Conservation (phyloP, 208 protist species). For the Acanthamoeba royreba region DNA sequence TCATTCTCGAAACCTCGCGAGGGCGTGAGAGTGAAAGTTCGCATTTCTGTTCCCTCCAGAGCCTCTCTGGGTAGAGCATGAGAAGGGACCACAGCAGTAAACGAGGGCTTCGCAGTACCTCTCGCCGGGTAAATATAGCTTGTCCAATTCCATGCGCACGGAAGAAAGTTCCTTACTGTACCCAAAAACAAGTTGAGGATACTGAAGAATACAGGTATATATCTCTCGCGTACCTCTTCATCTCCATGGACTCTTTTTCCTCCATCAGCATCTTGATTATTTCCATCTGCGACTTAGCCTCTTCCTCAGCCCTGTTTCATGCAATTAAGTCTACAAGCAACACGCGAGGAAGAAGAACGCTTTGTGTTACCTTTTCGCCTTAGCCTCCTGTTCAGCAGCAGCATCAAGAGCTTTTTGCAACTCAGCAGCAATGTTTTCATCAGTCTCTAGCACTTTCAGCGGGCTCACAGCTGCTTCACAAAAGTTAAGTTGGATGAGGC, state of each 20-base stretch:
- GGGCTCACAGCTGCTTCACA: neutral
- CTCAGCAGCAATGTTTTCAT: neutral
- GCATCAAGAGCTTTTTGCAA: slow-evolving; percentile 8
- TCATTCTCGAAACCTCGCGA: neutral
- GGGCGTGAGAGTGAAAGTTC: neutral
- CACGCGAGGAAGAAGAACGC: neutral
- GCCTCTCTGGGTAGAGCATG: neutral
- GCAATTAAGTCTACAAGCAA: neutral
- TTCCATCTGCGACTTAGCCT: slow-evolving; percentile 2
- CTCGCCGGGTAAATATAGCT: slow-evolving; percentile 24
- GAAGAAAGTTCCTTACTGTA: neutral
- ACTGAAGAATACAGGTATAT: neutral
- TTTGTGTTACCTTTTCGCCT: neutral
- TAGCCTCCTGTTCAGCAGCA: neutral
- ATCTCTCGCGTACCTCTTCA: neutral
- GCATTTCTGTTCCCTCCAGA: neutral
- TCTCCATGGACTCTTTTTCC: slow-evolving; percentile 23
- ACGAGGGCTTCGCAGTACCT: no score
- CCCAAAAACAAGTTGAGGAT: neutral
- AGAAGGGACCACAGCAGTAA: neutral
- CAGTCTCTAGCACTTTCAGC: neutral
- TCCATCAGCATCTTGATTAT: slow-evolving; percentile 38
- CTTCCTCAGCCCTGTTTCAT: neutral
- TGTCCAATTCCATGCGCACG: neutral
- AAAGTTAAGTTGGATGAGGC: neutral